Evolutionary conservation across 352 stramenopile species (phyloP), one percentile per base, ranked within the genome.

Genomic region (Pythium dissotocum): DNA sequence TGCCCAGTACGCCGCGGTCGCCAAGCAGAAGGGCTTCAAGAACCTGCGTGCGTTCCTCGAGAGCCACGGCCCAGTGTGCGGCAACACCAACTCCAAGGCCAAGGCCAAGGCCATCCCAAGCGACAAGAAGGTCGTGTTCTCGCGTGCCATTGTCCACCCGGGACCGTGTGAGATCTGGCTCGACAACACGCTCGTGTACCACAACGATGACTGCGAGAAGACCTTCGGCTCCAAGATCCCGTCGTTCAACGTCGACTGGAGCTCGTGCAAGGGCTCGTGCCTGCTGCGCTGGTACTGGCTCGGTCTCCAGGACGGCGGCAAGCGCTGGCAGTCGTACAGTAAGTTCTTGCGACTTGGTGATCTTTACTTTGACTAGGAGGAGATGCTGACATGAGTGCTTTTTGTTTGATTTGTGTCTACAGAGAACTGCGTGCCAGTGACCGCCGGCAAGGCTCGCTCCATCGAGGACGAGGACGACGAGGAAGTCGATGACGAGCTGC

Each of bases 261-360:
- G 58, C 2, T 26, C 48, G 2, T 72, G 65, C 55, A 61, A 48
- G 24, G 49, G 49, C 32, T 54, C 51, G 44, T 72, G 65, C 49
- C 48, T 63, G 42, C 65, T 72, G 1, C 58, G 55, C 16, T 67
- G 67, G 42, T 72, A 68, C 65, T 72, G 65, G 65, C 65, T 72
- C 40, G 65, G 32, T 38, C 56, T 72, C 24, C 65, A 72, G 42
- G 49, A 72, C 56, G n/a, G 36, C 24, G 56, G 40, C 56, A 59
- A 44, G 30, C 53, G 53, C 53, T 62, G 56, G 56, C 56, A 62
- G 33, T n/a, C 40, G 36, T 62, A 62, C 56, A 62, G 54, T 60
- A 46, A 40, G 54, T 60, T n/a, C 9, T 16, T 18, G 9, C 5
- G 3, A 52, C 8, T 10, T 42, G 69, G n/a, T n/a, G n/a, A n/a